Conservation (phyloP, 2,329 filamentous ascomycete species). For the Microdochium trichocladiopsis region DNA sequence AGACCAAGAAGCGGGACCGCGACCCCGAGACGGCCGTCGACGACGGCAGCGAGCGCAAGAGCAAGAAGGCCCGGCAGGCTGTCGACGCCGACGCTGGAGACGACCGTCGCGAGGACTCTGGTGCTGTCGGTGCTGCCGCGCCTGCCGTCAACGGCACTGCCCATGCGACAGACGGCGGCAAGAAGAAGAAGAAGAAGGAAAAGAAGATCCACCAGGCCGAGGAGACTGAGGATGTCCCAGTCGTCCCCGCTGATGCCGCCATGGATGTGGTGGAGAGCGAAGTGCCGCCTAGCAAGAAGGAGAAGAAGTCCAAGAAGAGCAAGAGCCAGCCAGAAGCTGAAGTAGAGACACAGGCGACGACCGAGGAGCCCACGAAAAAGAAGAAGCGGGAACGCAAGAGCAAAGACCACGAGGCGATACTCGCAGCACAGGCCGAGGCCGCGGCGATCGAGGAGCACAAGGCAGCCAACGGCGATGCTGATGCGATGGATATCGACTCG, state of each 20-base stretch:
- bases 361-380: slow-evolving; percentile 10
- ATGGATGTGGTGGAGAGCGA: neutral
- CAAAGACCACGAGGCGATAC: slow-evolving; percentile 6
- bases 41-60: slow-evolving; percentile 34
- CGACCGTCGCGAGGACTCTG: too few species aligned
- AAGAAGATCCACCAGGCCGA: slow-evolving; percentile 24
- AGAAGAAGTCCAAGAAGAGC: slow-evolving; percentile 9
- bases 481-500: slow-evolving; percentile 33
- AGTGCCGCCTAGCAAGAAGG: neutral
- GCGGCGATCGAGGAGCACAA: slow-evolving; percentile 12
- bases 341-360: neutral
- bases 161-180: slow-evolving; percentile 27
- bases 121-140: slow-evolving; percentile 1
- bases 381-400: slow-evolving; percentile 15
- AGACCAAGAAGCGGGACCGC: slow-evolving; percentile 16
- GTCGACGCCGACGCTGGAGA: neutral
- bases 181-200: slow-evolving; percentile 29
- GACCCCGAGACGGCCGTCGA: slow-evolving; percentile 11
- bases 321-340: slow-evolving; percentile 2
- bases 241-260: neutral
- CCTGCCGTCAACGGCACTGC: neutral
- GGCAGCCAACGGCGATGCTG: slow-evolving; percentile 15
- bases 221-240: slow-evolving; percentile 1
- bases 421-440: neutral
- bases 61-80: slow-evolving; percentile 39